Base-by-base conservation (phyloP, 2,329 filamentous ascomycete species). In the Claviceps humidiphila region DNA sequence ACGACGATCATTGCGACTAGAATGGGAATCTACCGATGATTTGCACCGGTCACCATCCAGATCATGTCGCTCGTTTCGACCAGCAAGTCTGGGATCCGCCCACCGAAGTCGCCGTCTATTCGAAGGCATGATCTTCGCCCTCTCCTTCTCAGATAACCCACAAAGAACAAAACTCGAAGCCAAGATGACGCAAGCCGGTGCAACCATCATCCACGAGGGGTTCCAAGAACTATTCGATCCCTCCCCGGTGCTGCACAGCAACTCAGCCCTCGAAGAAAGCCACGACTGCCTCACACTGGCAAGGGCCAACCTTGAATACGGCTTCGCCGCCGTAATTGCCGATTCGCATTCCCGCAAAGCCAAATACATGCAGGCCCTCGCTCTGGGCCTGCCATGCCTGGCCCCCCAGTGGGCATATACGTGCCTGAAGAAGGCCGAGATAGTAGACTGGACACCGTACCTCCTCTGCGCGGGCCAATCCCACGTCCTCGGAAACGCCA, bases 361-460 rank as follows among this genome's bases (percentile, higher is more conserved):
- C 49, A 98, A 97, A 64, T 96, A 93, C 66, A 87, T 97, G 75
- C 90, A 97, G 68, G 93, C 93, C 0, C 77, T 98, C 2, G 90
- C 93, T 0, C 77, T 98, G 0, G 89, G 88, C 1, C 69, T 98
- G 0, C 93, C 93, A 0, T 95, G 90, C 61, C 74, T 98, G 1
- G 85, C 88, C 5, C 78, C 82, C 5, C 82, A 84, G 51, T 98
- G 93, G 91, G 72, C 95, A 47, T 75, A 79, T 26, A 78, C 85
- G 49, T 95, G 87, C 56, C 66, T 91, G 3, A 66, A 74, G 1
- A 78, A 79, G 37, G 72, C 74, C 5, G 63, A 69, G 7, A 67
- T 91, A 0, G 68, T 94, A 0, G 78, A 86, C 50, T 96, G 90
- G 86, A 71, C 77, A 7, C 79, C 82, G 1, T 97, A 95, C 61